Percentiles rank a stretch among this genome's conserved stretches.
These are phyloP conservation scores for Chalciporus piperatoides DNA, from an alignment of 1,284 basidiomycete genomes.

Conservation along the genomic window DNA sequence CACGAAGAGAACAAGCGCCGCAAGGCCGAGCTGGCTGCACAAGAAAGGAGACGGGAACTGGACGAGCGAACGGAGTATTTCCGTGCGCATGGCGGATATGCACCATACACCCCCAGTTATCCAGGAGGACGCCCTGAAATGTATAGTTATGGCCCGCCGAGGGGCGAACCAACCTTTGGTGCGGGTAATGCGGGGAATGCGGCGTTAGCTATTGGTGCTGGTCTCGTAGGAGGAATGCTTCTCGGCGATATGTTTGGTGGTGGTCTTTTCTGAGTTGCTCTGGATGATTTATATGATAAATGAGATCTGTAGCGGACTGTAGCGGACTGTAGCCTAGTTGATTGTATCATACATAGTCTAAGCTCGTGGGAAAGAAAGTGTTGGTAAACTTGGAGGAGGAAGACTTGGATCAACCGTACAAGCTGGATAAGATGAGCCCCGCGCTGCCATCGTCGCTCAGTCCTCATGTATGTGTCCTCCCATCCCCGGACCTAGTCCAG, in stretches of 20 bases:
- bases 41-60: slow-evolving; percentile 18
- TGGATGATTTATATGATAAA: neutral
- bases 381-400: neutral
- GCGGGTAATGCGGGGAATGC: slow-evolving; percentile 13
- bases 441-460: slow-evolving; percentile 67
- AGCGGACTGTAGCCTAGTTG: neutral
- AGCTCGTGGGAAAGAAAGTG: neutral
- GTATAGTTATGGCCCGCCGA: neutral
- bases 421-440: slow-evolving; percentile 37
- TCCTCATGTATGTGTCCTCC: slow-evolving; percentile 71
- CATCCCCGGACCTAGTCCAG: slow-evolving; percentile 64
- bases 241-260: slow-evolving; percentile 46
- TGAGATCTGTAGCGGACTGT: neutral
- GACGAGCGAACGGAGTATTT: slow-evolving; percentile 29
- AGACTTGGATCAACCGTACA: neutral
- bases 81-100: slow-evolving; percentile 34
- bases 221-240: slow-evolving; percentile 57
- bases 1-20: slow-evolving; percentile 45
- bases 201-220: slow-evolving; percentile 42
- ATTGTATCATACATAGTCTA: neutral
- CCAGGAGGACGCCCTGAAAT: neutral
- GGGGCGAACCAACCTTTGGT: neutral
- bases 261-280: slow-evolving; percentile 14
- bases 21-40: slow-evolving; percentile 35
- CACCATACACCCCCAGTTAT: slow-evolving; percentile 26